phyloP scores from a whole-genome alignment of 2,329 filamentous ascomycete genomes.

The Colletotrichum simmondsii region DNA sequence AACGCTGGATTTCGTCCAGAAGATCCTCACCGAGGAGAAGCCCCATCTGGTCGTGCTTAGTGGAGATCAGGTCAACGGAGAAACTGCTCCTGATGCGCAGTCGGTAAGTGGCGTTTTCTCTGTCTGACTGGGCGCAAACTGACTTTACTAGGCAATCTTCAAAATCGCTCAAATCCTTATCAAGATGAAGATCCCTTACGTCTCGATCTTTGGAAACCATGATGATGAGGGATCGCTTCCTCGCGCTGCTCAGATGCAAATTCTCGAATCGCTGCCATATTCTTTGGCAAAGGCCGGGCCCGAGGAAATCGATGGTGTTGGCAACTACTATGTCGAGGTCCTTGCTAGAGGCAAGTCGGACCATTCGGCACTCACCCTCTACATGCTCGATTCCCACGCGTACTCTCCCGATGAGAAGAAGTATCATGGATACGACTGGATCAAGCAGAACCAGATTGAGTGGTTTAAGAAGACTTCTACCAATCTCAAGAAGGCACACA shows the following conservation, averaged over 20 bases:
- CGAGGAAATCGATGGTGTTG: constrained; percentile 85
- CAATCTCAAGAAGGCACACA: constrained; percentile 79
- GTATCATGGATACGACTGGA: constrained; percentile 96
- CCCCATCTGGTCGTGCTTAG: constrained; percentile 92
- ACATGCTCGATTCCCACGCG: constrained; percentile 91
- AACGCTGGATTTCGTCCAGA: constrained; percentile 88
- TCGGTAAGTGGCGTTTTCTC: constrained; percentile 63
- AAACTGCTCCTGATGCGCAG: constrained; percentile 90
- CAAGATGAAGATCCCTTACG: constrained; percentile 89
- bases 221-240: constrained; percentile 90
- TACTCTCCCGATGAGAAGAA: constrained; percentile 91
- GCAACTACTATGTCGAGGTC: constrained; percentile 95
- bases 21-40: constrained; percentile 89
- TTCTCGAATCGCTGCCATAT: constrained; percentile 88
- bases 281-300: constrained; percentile 89
- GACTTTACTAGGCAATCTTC: constrained; percentile 76
- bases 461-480: constrained; percentile 90
- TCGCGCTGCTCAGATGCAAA: constrained; percentile 82
- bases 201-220: constrained; percentile 96
- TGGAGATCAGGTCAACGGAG: constrained; percentile 96
- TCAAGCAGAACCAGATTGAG: constrained; percentile 92
- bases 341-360: constrained; percentile 81
- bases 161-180: constrained; percentile 90
- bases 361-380: constrained; percentile 93
- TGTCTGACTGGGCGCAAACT: constrained; percentile 3